A percentile compares a stretch with the other conserved stretches of the same genome.
Evolutionary conservation across 306 rosid genomes (phyloP).

Genomic region (Bauhinia variegata): DNA sequence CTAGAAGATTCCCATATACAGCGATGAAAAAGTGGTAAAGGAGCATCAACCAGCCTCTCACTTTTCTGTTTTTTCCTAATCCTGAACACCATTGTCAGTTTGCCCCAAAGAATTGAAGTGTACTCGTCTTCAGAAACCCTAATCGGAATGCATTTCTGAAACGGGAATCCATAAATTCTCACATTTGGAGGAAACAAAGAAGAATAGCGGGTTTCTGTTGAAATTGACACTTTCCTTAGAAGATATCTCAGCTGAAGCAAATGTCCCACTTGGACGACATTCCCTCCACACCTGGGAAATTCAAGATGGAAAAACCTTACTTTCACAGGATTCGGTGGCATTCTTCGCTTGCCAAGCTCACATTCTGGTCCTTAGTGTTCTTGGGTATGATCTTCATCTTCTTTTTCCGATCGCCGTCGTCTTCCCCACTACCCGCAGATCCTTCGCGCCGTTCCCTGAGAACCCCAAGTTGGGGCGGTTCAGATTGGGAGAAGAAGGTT

Average conservation of each 20-base stretch:
- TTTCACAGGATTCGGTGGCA: slow-evolving; percentile 79
- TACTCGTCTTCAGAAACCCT: slow-evolving; percentile 41
- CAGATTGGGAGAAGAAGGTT: slow-evolving; percentile 88
- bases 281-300: slow-evolving; percentile 92
- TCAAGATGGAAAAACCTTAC: slow-evolving; percentile 88
- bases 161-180: slow-evolving; percentile 1
- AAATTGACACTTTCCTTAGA: slow-evolving; percentile 37
- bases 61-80: slow-evolving; percentile 33
- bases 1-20: slow-evolving; percentile 61
- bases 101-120: slow-evolving; percentile 6
- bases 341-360: slow-evolving; percentile 73
- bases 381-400: slow-evolving; percentile 79
- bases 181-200: slow-evolving; percentile 13
- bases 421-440: slow-evolving; percentile 55
- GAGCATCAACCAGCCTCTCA: not conserved
- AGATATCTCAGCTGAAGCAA: slow-evolving; percentile 61
- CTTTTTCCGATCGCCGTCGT: slow-evolving; percentile 72
- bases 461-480: slow-evolving; percentile 80
- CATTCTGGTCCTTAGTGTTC: slow-evolving; percentile 75
- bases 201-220: slow-evolving; percentile 38
- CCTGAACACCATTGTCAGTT: slow-evolving; percentile 41
- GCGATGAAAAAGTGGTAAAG: slow-evolving; percentile 27
- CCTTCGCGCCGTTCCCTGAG: slow-evolving; percentile 79
- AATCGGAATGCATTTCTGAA: slow-evolving; percentile 27
- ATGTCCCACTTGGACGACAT: slow-evolving; percentile 77